Evolutionary conservation across 805 yeast genomes (phyloP).

Genomic region (Kazachstania bromeliacearum): DNA sequence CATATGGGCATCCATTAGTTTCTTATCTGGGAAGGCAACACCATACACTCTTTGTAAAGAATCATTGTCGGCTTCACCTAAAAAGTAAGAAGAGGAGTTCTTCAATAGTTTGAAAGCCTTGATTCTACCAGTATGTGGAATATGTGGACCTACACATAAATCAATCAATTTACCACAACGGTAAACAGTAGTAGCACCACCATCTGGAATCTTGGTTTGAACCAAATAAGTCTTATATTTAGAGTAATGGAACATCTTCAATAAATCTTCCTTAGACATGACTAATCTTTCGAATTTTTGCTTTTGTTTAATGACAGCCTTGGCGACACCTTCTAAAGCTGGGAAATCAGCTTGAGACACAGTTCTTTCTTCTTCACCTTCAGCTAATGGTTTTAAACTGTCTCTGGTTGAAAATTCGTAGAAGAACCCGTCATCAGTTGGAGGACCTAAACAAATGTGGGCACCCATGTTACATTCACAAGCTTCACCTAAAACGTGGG

Average conservation of each 20-base stretch:
- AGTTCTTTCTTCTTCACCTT: slow-evolving; percentile 66
- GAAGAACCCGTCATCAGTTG: slow-evolving; percentile 95
- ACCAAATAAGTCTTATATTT: slow-evolving; percentile 89
- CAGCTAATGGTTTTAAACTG: slow-evolving; percentile 32
- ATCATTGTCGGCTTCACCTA: slow-evolving; percentile 88
- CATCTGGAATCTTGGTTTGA: slow-evolving; percentile 85
- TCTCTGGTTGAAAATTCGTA: slow-evolving; percentile 78
- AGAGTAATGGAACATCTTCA: slow-evolving; percentile 91
- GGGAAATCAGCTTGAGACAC: slow-evolving; percentile 79
- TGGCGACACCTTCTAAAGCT: slow-evolving; percentile 74
- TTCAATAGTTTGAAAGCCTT: slow-evolving; percentile 90
- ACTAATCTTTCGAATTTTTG: slow-evolving; percentile 91
- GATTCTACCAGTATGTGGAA: slow-evolving; percentile 94
- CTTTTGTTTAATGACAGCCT: slow-evolving; percentile 86
- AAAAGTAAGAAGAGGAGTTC: slow-evolving; percentile 91
- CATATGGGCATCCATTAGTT: slow-evolving; percentile 87
- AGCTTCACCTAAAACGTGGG: slow-evolving; percentile 96
- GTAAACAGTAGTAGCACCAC: slow-evolving; percentile 91
- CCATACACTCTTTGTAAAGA: slow-evolving; percentile 96
- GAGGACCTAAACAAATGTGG: slow-evolving; percentile 90
- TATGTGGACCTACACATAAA: slow-evolving; percentile 95
- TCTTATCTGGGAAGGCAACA: slow-evolving; percentile 97
- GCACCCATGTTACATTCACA: slow-evolving; percentile 95
- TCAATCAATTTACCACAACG: slow-evolving; percentile 97
- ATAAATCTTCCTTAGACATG: slow-evolving; percentile 81